Evolutionary conservation across 164 flowering plant genomes (phyloP), one percentile per base, ranked within the genome.

Genomic region (Macadamia integrifolia): DNA sequence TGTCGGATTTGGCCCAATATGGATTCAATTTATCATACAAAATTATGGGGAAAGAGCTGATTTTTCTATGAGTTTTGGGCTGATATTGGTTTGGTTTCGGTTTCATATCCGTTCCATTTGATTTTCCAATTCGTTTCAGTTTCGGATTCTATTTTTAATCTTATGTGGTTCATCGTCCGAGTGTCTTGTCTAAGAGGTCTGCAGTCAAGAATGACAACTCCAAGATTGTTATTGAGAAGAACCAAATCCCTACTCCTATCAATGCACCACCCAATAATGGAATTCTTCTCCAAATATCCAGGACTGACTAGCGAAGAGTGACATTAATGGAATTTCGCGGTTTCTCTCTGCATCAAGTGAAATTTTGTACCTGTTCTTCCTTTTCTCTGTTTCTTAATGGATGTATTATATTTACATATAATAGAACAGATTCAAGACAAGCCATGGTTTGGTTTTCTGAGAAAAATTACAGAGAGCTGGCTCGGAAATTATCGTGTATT

Each of bases 221-320:
- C 52, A 82, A 79, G 59, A 70, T 13, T 66, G 63, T 50, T 18
- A 43, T 23, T 23, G 23, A 23, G 23, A 23, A 23, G 23, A 78
- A 58, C 48, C 76, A 43, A 60, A 66, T 61, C 13, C 50, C 71
- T 29, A 61, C 67, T 46, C 40, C 81, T 53, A 57, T 73, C 17
- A 68, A 75, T 62, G 57, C 71, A 35, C 64, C 68, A 15, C 69
- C 68, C 1, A 76, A 73, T 67, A 87, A 70, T 72, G 80, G 72
- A 87, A 87, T 81, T 72, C 85, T 65, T 85, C 92, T 46, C 92
- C 96, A 9, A 6, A n/a, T 50, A 1, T 17, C 15, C 9, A 30
- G 6, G 10, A 32, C 60, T 30, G 42, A 43, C 17, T 58, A 23
- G n/a, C 62, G 30, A 35, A 29, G 57, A 23, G 23, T 28, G 43